Conservation (phyloP, 2,329 filamentous ascomycete species). For the Claviceps maximensis region DNA sequence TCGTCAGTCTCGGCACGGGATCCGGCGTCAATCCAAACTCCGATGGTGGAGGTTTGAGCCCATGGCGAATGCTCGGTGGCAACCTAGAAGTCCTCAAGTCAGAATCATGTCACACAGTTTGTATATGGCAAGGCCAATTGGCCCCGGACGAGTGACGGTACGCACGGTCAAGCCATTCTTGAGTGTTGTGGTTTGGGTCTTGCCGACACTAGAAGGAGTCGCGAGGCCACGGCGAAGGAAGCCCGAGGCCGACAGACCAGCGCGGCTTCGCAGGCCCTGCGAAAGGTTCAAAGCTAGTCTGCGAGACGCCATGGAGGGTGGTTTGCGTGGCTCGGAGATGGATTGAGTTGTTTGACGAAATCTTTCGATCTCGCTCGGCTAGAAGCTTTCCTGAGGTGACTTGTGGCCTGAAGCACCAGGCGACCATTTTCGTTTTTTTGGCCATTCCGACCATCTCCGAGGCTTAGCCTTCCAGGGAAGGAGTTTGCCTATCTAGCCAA, state of each 20-base stretch:
- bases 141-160: slow-evolving; percentile 13
- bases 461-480: slow-evolving; percentile 12
- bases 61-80: slow-evolving; percentile 96
- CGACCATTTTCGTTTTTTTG: slow-evolving; percentile 20
- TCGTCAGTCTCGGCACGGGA: slow-evolving; percentile 95
- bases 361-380: slow-evolving; percentile 32
- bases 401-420: slow-evolving; percentile 26
- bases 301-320: slow-evolving; percentile 76
- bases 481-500: slow-evolving; percentile 17
- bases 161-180: slow-evolving; percentile 92
- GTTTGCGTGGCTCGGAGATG: slow-evolving; percentile 33
- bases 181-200: slow-evolving; percentile 91
- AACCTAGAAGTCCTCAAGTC: slow-evolving; percentile 45
- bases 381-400: slow-evolving; percentile 32
- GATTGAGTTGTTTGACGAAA: slow-evolving; percentile 45
- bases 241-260: slow-evolving; percentile 66
- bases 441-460: slow-evolving; percentile 31
- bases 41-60: slow-evolving; percentile 95
- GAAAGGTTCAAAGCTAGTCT: slow-evolving; percentile 92
- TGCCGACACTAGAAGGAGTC: slow-evolving; percentile 66
- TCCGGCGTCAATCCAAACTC: slow-evolving; percentile 98
- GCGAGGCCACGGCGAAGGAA: slow-evolving; percentile 78
- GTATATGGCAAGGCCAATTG: slow-evolving; percentile 25
- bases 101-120: slow-evolving; percentile 12
- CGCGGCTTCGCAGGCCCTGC: slow-evolving; percentile 77